phyloP scores from a whole-genome alignment of 2,329 filamentous ascomycete genomes.

The Exophiala sp. region DNA sequence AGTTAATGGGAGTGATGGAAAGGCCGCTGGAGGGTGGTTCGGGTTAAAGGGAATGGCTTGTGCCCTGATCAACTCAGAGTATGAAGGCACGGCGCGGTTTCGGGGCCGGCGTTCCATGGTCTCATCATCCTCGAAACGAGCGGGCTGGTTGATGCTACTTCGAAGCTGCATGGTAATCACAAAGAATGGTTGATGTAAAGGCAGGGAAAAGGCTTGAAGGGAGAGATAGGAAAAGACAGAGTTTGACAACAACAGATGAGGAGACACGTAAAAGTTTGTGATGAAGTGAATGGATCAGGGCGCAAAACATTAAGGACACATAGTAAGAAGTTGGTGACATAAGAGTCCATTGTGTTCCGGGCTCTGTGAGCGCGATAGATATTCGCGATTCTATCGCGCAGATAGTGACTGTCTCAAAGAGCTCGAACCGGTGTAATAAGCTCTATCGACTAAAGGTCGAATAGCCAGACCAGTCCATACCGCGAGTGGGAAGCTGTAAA shows the following conservation, averaged over 20 bases:
- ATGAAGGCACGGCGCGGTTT: slow-evolving; percentile 17
- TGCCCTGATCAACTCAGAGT: slow-evolving; percentile 24
- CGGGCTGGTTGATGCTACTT: slow-evolving; percentile 31
- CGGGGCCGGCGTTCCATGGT: slow-evolving; percentile 13
- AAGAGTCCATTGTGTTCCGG: slow-evolving; percentile 1
- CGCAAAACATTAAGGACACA: slow-evolving; percentile 3
- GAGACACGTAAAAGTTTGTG: background rate
- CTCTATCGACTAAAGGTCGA: too few relatives aligned
- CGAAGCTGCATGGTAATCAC: slow-evolving; percentile 35
- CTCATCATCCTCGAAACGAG: slow-evolving; percentile 30
- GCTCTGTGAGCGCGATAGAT: slow-evolving; percentile 1
- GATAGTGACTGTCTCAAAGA: background rate
- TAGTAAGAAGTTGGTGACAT: slow-evolving; percentile 1
- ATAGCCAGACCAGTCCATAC: too few relatives aligned
- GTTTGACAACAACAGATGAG: slow-evolving; percentile 1
- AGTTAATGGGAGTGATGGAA: slow-evolving; percentile 35
- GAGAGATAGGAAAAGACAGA: background rate
- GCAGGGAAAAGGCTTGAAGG: slow-evolving; percentile 23
- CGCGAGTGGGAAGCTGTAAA: too few relatives aligned
- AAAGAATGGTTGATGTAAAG: slow-evolving; percentile 1
- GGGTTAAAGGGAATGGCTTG: slow-evolving; percentile 33
- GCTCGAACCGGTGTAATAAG: background rate
- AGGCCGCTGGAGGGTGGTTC: slow-evolving; percentile 37
- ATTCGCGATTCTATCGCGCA: background rate
- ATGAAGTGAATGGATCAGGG: slow-evolving; percentile 7